Conservation (phyloP, 1,284 basidiomycete species). For the Crucibulum cyathiforme region DNA sequence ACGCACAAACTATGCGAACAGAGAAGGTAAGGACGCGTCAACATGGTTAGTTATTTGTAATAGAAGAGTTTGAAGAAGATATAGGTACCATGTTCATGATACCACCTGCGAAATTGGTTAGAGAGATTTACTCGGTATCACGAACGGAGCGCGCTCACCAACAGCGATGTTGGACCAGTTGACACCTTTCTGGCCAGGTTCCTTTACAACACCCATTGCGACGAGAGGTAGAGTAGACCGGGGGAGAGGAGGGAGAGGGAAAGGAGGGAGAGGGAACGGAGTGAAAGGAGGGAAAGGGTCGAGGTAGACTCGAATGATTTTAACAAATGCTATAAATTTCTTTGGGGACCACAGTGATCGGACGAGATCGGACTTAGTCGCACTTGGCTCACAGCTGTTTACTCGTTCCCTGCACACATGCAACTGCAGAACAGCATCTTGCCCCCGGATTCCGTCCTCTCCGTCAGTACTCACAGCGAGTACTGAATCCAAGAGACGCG, state of each 20-base stretch:
- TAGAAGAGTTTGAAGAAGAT: slow-evolving; percentile 6
- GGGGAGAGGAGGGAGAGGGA: slow-evolving; percentile 19
- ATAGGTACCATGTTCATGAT: slow-evolving; percentile 92
- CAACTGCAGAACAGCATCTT: no score
- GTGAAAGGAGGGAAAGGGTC: slow-evolving; percentile 1
- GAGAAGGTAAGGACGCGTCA: slow-evolving; percentile 13
- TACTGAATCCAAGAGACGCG: no score
- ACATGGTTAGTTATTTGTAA: slow-evolving; percentile 11
- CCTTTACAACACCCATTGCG: slow-evolving; percentile 78
- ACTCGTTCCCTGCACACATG: not conserved
- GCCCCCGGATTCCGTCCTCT: no score
- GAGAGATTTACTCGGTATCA: slow-evolving; percentile 4
- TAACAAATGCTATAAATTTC: not conserved
- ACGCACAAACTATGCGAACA: slow-evolving; percentile 63
- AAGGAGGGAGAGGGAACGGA: slow-evolving; percentile 11
- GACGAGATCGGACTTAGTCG: slow-evolving; percentile 28
- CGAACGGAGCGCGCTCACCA: slow-evolving; percentile 56
- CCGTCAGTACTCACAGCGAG: no score
- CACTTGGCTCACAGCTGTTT: slow-evolving; percentile 4
- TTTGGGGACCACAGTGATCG: slow-evolving; percentile 8
- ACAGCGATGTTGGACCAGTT: slow-evolving; percentile 99
- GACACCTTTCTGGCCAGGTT: slow-evolving; percentile 92
- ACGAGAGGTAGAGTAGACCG: slow-evolving; percentile 22
- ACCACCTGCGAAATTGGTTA: slow-evolving; percentile 64
- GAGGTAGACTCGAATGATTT: slow-evolving; percentile 4